phyloP scores from a whole-genome alignment of 129 eudicot genomes.

The Helianthus tuberosus region DNA sequence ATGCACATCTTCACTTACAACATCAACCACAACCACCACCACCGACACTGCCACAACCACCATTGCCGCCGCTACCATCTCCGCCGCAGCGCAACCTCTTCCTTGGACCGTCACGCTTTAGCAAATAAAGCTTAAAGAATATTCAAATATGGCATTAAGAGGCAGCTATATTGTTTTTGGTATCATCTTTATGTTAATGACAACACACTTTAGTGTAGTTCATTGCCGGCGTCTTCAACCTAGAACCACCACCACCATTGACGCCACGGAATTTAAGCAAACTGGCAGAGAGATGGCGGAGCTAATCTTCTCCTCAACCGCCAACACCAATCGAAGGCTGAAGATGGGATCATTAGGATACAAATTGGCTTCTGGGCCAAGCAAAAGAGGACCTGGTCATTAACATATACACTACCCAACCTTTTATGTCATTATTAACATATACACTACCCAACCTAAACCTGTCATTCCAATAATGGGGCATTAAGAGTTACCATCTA shows the following conservation, averaged over 20 bases:
- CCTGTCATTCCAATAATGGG: neutral
- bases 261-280: constrained; percentile 2
- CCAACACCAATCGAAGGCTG: neutral
- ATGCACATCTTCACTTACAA: neutral
- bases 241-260: neutral
- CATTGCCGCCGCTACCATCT: neutral
- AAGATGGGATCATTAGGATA: constrained; percentile 21
- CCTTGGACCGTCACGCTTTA: neutral
- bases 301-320: constrained; percentile 2
- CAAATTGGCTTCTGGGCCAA: constrained; percentile 44
- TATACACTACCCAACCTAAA: neutral
- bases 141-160: constrained; percentile 25
- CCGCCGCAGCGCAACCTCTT: neutral
- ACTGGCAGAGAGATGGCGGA: neutral
- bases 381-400: constrained; percentile 38
- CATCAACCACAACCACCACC: neutral
- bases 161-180: constrained; percentile 11
- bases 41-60: neutral
- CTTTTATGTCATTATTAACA: constrained; percentile 18
- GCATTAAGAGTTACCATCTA: neutral
- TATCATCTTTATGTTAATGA: constrained; percentile 17
- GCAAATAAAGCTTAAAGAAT: neutral
- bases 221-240: constrained; percentile 22
- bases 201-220: constrained; percentile 23
- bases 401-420: constrained; percentile 9